Conservation (phyloP, 306 rosid species). For the Malus fusca region DNA sequence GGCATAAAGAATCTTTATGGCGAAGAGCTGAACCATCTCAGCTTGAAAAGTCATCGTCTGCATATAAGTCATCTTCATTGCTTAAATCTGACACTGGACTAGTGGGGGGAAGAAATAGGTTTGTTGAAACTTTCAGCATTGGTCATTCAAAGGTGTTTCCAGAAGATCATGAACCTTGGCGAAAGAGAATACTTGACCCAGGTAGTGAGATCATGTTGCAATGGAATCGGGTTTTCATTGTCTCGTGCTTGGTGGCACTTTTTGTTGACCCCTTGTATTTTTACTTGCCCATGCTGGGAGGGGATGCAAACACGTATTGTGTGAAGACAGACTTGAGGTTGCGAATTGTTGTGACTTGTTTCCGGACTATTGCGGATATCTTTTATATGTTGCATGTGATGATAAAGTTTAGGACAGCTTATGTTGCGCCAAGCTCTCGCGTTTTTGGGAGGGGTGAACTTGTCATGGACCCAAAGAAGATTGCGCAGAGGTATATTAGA, state of each 20-base stretch:
- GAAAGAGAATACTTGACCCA: conserved; percentile 79
- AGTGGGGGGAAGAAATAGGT: conserved; percentile 41
- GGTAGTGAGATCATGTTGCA: conserved; percentile 76
- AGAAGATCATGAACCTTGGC: conserved; percentile 74
- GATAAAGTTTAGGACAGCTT: conserved; percentile 90
- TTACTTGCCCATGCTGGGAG: conserved; percentile 61
- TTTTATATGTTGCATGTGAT: conserved; percentile 79
- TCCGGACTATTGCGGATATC: conserved; percentile 77
- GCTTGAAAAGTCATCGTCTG: conserved; percentile 48
- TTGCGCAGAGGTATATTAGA: conserved; percentile 68
- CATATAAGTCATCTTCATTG: conserved; percentile 46
- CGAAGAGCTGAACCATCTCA: conserved; percentile 38
- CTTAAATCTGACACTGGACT: conserved; percentile 34
- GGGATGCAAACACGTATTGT: conserved; percentile 36
- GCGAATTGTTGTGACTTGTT: conserved; percentile 70
- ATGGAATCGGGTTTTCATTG: conserved; percentile 86
- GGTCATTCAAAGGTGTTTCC: conserved; percentile 65
- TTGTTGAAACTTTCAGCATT: conserved; percentile 35
- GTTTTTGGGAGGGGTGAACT: conserved; percentile 98
- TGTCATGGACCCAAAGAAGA: conserved; percentile 90
- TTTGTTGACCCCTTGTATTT: conserved; percentile 82
- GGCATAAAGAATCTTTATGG: conserved; percentile 40
- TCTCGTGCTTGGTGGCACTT: conserved; percentile 77
- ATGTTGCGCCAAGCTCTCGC: conserved; percentile 85
- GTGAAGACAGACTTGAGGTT: conserved; percentile 63